Evolutionary conservation across 2,329 filamentous ascomycete genomes (phyloP).

Genomic region (Aspergillus sergii): DNA sequence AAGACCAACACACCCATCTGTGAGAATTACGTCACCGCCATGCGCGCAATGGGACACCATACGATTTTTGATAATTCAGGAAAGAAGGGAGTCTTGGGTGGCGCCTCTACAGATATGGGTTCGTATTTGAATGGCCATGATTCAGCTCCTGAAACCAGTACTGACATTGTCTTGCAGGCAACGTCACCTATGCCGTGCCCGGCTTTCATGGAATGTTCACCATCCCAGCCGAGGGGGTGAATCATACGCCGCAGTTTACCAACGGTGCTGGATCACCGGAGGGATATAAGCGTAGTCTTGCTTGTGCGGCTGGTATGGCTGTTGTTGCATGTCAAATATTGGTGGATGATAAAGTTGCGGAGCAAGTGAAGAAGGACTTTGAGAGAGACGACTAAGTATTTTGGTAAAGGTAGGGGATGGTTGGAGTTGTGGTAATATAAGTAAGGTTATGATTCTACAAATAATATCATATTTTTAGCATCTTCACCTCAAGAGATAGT

Average conservation of each 20-base stretch:
- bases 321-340: conserved; percentile 33
- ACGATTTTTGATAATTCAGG: conserved; percentile 24
- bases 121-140: not conserved
- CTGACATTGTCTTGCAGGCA: conserved; percentile 34
- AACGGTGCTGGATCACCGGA: conserved; percentile 52
- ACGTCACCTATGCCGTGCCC: conserved; percentile 49
- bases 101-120: conserved; percentile 35
- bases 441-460: not conserved
- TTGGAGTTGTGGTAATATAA: not conserved
- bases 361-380: conserved; percentile 29
- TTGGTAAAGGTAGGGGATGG: too few relatives aligned
- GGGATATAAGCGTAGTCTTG: conserved; percentile 48
- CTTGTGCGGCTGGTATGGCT: conserved; percentile 34
- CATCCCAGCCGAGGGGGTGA: conserved; percentile 50
- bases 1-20: conserved; percentile 34
- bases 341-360: conserved; percentile 31
- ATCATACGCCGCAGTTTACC: conserved; percentile 59
- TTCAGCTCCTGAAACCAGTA: not conserved
- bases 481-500: not conserved
- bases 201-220: conserved; percentile 44
- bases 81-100: conserved; percentile 20
- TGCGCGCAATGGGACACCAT: conserved; percentile 32
- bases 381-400: conserved; percentile 5
- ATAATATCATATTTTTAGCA: not conserved
- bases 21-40: conserved; percentile 31